A percentile compares a stretch with the other conserved stretches of the same genome.
phyloP scores from a whole-genome alignment of 495 filamentous ascomycete genomes.

The Cladorrhinum samala region DNA sequence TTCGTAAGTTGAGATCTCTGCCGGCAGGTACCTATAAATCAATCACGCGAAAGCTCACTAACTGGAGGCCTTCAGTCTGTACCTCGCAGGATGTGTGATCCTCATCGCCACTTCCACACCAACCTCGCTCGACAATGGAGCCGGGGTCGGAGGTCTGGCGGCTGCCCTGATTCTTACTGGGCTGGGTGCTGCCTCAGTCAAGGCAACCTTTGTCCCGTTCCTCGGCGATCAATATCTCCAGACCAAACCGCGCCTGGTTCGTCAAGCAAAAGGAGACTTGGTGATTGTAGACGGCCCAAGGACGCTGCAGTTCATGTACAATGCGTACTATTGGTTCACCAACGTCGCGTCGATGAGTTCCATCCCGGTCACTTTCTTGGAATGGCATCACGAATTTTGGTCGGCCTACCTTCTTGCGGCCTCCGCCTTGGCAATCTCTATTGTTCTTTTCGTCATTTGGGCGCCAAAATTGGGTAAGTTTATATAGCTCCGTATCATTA shows the following conservation, averaged over 20 bases:
- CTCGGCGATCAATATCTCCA: slow-evolving; percentile 44
- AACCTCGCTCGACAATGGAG: slow-evolving; percentile 39
- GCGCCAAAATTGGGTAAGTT: slow-evolving; percentile 19
- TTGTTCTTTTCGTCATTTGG: slow-evolving; percentile 29
- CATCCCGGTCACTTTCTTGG: slow-evolving; percentile 41
- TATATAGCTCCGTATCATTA: neutral
- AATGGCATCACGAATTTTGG: slow-evolving; percentile 43
- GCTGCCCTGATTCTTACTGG: slow-evolving; percentile 41
- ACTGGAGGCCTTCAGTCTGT: no score
- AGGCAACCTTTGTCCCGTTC: slow-evolving; percentile 46
- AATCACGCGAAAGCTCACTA: no score
- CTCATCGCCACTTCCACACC: slow-evolving; percentile 47
- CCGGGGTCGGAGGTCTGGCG: slow-evolving; percentile 35
- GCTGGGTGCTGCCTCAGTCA: slow-evolving; percentile 48
- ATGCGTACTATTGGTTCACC: slow-evolving; percentile 47
- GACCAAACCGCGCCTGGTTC: slow-evolving; percentile 24
- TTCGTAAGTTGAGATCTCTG: slow-evolving; percentile 18
- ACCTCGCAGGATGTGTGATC: slow-evolving; percentile 45
- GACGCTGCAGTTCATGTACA: slow-evolving; percentile 46
- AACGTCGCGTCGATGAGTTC: slow-evolving; percentile 44
- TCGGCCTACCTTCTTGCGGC: slow-evolving; percentile 41
- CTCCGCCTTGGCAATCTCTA: slow-evolving; percentile 35
- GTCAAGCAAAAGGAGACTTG: slow-evolving; percentile 31
- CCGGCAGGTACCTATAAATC: no score
- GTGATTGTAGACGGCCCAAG: slow-evolving; percentile 39